These are phyloP conservation scores for Alternaria metachromatica DNA, from an alignment of 2,329 filamentous ascomycete species.

Conservation along the genomic window DNA sequence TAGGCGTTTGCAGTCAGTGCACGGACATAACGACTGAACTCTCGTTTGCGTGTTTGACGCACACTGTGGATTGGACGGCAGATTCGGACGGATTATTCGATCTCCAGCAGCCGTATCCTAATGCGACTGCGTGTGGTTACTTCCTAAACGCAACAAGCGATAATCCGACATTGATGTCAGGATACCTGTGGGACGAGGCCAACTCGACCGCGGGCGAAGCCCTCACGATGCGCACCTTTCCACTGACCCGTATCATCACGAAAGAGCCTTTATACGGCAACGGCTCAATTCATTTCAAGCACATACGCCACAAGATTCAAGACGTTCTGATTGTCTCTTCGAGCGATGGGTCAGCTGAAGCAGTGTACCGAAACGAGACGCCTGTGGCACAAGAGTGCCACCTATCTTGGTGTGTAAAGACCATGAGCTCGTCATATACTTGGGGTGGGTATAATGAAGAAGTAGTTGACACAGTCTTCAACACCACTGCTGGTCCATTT, in stretches of 20 bases:
- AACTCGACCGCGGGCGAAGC: slow-evolving; percentile 8
- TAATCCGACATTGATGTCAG: too few relatives aligned
- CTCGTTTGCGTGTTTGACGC: too few relatives aligned
- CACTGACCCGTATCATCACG: background rate
- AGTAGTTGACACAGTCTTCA: background rate
- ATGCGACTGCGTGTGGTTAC: too few relatives aligned
- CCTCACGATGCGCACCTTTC: slow-evolving; percentile 18
- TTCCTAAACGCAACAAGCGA: too few relatives aligned
- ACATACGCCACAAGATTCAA: slow-evolving; percentile 21
- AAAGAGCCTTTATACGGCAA: slow-evolving; percentile 5
- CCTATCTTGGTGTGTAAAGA: slow-evolving; percentile 38
- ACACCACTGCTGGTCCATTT: background rate
- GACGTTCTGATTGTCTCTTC: slow-evolving; percentile 23
- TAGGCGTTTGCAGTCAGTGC: slow-evolving; percentile 23
- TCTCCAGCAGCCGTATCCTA: too few relatives aligned
- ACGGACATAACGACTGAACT: too few relatives aligned
- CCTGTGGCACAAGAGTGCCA: slow-evolving; percentile 31
- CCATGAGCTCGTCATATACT: slow-evolving; percentile 26
- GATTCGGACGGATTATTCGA: too few relatives aligned
- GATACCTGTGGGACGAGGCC: too few relatives aligned
- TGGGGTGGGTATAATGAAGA: background rate
- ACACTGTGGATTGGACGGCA: too few relatives aligned
- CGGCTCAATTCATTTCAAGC: slow-evolving; percentile 28
- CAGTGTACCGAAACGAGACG: slow-evolving; percentile 12
- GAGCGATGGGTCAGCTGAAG: background rate